These are phyloP conservation scores for Phytophthora sansomeana DNA, from an alignment of 352 stramenopile species.

Conservation along the genomic window DNA sequence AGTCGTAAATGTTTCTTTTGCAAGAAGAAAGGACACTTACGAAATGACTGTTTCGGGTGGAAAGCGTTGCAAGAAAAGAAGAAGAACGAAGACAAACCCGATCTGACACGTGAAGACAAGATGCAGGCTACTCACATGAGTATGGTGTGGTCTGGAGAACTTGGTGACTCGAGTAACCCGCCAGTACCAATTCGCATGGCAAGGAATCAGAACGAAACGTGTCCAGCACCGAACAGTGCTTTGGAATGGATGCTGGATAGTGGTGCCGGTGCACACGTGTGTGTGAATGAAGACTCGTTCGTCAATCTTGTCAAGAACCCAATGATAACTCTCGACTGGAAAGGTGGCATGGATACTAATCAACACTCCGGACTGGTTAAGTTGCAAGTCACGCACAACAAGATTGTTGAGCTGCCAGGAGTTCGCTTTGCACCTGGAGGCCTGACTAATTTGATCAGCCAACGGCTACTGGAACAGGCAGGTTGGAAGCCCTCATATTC, in stretches of 20 bases:
- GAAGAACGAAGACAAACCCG: too few species aligned
- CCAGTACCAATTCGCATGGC: constrained; percentile 15
- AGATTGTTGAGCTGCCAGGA: not conserved
- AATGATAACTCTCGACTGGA: constrained; percentile 9
- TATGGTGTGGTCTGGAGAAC: constrained; percentile 1
- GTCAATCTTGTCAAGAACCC: constrained; percentile 4
- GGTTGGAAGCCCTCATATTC: constrained; percentile 5
- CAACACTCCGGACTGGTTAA: not conserved
- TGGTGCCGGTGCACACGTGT: constrained; percentile 14
- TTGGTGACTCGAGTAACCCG: constrained; percentile 8
- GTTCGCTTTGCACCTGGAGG: constrained; percentile 4
- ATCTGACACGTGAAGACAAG: not conserved
- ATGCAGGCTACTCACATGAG: not conserved
- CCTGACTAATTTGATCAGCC: constrained; percentile 1
- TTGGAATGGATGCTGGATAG: constrained; percentile 15
- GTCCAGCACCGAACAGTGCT: not conserved
- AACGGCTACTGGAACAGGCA: not conserved
- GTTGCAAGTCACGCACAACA: not conserved
- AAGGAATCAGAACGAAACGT: not conserved
- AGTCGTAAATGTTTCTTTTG: constrained; percentile 16
- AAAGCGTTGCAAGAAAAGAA: constrained; percentile 10
- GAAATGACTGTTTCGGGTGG: constrained; percentile 12
- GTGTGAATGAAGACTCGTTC: constrained; percentile 12
- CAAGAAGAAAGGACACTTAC: constrained; percentile 8
- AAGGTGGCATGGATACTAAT: constrained; percentile 5